Percentiles rank a stretch among this genome's conserved stretches.
Conservation (phyloP, 805 yeast species). For the Barnettozyma wickerhamii region DNA sequence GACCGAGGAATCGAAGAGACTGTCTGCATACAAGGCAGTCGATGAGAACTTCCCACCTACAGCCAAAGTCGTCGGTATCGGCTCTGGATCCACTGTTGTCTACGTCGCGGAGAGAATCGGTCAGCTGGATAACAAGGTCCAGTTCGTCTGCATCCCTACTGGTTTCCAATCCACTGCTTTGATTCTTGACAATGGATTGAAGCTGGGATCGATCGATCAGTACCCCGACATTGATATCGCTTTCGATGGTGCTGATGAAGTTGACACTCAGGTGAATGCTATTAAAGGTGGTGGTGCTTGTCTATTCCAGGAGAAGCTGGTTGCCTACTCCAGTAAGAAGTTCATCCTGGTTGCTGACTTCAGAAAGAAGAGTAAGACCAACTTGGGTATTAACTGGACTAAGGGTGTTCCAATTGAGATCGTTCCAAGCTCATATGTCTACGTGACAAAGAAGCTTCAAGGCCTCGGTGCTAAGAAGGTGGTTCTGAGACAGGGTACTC, state of each 20-base stretch:
- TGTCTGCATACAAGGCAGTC: conserved; percentile 89
- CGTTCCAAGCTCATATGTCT: conserved; percentile 81
- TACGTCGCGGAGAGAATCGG: conserved; percentile 94
- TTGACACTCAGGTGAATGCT: conserved; percentile 72
- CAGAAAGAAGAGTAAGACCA: conserved; percentile 66
- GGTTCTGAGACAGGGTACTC: conserved; percentile 75
- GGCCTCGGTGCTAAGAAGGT: conserved; percentile 61
- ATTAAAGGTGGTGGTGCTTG: conserved; percentile 99
- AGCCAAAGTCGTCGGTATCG: conserved; percentile 83
- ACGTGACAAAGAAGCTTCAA: conserved; percentile 61
- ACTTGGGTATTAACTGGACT: conserved; percentile 76
- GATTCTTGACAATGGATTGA: conserved; percentile 75
- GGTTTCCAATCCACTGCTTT: conserved; percentile 93
- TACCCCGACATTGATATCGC: conserved; percentile 82
- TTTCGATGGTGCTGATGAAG: conserved; percentile 98
- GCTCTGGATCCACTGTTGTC: conserved; percentile 97
- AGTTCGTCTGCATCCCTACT: conserved; percentile 84
- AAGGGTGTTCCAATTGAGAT: conserved; percentile 96
- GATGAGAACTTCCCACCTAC: conserved; percentile 72
- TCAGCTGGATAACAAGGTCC: conserved; percentile 46
- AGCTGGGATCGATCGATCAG: conserved; percentile 79
- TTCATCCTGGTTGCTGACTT: conserved; percentile 91
- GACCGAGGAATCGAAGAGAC: conserved; percentile 80
- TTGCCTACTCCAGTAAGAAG: conserved; percentile 71
- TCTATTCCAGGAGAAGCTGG: conserved; percentile 91